phyloP scores from a whole-genome alignment of 306 rosid genomes.

The Pyrus communis region DNA sequence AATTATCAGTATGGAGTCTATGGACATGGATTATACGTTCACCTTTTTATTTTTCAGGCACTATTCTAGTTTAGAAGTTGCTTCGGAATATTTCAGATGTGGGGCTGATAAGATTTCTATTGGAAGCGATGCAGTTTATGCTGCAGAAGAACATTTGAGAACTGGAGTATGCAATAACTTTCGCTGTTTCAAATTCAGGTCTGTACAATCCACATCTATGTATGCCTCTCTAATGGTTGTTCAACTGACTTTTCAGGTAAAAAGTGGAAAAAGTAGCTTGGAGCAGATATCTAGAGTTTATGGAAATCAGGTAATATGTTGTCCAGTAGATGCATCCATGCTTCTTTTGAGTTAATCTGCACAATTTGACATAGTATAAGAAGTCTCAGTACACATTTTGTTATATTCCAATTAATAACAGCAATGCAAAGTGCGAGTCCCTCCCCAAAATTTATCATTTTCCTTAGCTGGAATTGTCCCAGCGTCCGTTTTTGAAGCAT shows the following conservation, averaged over 20 bases:
- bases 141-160: constrained; percentile 83
- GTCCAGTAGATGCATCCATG: background rate
- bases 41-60: constrained; percentile 38
- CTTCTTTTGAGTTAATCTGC: background rate
- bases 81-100: constrained; percentile 93
- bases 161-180: constrained; percentile 60
- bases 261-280: constrained; percentile 83
- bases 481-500: background rate
- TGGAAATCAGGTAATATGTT: constrained; percentile 76
- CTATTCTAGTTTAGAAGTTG: constrained; percentile 97
- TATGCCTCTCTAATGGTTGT: constrained; percentile 24
- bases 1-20: background rate
- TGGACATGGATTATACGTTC: background rate
- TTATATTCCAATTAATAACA: too few species aligned
- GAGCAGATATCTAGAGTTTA: constrained; percentile 93
- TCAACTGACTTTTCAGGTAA: constrained; percentile 43
- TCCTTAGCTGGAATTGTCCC: background rate
- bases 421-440: too few species aligned
- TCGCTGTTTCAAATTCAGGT: constrained; percentile 1
- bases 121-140: constrained; percentile 96
- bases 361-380: background rate
- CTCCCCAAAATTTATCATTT: background rate
- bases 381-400: background rate
- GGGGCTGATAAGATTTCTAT: constrained; percentile 98
- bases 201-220: background rate